Base-by-base conservation (phyloP, 1,284 basidiomycete species). In the Apiotrichum gamsii region DNA sequence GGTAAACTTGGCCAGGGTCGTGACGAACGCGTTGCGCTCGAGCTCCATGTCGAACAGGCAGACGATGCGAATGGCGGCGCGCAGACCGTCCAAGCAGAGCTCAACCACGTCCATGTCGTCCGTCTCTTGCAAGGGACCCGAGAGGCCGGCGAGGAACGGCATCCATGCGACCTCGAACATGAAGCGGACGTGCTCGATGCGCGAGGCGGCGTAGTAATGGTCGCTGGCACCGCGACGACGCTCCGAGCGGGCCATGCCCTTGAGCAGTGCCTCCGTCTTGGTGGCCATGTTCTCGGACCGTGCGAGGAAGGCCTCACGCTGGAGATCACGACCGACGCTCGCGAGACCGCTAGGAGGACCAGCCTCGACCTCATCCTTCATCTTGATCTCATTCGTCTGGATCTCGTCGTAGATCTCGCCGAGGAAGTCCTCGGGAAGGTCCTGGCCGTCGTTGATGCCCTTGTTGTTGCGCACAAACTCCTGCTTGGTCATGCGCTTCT, bases 101-200 rank as follows among this genome's bases (percentile, higher is more conserved):
- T 88, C 84, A 54, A 96, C 87, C 15, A 90, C 76, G 60, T 94
- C 90, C 49, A 91, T 75, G 69, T 94, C 90, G 67, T 94, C 87
- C 0, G 88, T 90, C 52, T 89, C 86, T 68, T 96, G 93, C 43
- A 96, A 76, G 8, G 90, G 90, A 0, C 82, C 88, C 5, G 91
- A 95, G 29, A 96, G 76, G 5, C 90, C 91, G 8, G 93, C 93
- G 15, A 97, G 78, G 48, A 95, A 90, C 2, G 93, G 83, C 75
- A 96, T 95, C 93, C 93, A 97, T 13, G 90, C 90, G 16, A 95
- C 90, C 71, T 96, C 91, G 61, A 97, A 95, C 93, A 97, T 97
- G 32, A 91, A 91, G 28, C 83, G 80, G 49, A 95, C 91, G 67
- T 97, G 93, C 53, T 95, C 82, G 56, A 90, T 88, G 62, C 95